Base-by-base conservation (phyloP, 2,329 filamentous ascomycete genomes). In the Didymella sp. region DNA sequence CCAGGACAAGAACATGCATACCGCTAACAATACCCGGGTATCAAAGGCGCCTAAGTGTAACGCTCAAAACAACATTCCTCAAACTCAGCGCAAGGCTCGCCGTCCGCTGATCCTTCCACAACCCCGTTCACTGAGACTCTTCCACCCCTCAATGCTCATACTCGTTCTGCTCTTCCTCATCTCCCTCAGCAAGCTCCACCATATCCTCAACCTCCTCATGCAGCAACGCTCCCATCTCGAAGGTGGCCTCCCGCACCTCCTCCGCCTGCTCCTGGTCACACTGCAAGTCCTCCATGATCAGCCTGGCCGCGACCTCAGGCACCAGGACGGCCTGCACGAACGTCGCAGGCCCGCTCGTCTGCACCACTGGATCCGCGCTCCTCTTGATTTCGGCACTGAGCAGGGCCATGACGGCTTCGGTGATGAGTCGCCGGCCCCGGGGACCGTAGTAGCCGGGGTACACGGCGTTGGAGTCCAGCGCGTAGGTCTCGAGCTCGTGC, bases 401-500 rank as follows among this genome's bases (percentile, higher is more conserved):
- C 1, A 69, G 40, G 0, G 58, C 28, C 49, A 71, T 71, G 3
- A 77, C 66, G 17, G 52, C 54, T 27, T 74, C 87, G 41, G 86
- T 89, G 83, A 96, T 91, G 48, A 84, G 77, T 45, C 85, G 85
- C 48, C 89, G 81, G 1, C 92, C 92, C 19, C 87, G 84, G 2
- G 88, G 84, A 1, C 92, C 92, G 75, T 96, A 96, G 76, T 96
- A 96, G 0, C 92, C 92, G 0, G 69, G 68, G n/a, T 63, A 68
- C 0, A 61, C 58, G 8, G 58, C 30, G 21, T 55, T 47, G 21
- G 66, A 64, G 44, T 71, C 65, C 24, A 70, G 58, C 6, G 64
- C 52, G 13, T 61, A 58, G 0, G 61, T 56, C 6, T 60, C 59
- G 2, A 67, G 61, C 21, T 80, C 52, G 80, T 58, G 49, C 45